Percentiles rank a stretch among this genome's conserved stretches.
Conservation (phyloP, 805 yeast genomes). For the Candida arabinofermentans region DNA sequence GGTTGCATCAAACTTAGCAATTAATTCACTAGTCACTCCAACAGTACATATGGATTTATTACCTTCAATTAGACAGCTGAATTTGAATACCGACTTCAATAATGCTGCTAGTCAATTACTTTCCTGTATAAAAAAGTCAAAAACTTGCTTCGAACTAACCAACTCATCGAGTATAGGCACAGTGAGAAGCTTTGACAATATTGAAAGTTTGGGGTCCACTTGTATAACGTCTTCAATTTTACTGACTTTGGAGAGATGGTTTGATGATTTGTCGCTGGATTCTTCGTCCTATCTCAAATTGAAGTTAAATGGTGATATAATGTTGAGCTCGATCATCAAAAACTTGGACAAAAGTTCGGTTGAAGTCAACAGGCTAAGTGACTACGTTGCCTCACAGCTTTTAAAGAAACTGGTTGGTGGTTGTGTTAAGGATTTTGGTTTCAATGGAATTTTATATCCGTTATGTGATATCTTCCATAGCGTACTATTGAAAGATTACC, state of each 20-base stretch:
- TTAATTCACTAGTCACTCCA: conserved; percentile 35
- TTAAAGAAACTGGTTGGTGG: conserved; percentile 62
- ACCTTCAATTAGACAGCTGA: conserved; percentile 24
- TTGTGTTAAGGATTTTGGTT: conserved; percentile 75
- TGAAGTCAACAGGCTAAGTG: conserved; percentile 36
- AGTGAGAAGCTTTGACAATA: conserved; percentile 34
- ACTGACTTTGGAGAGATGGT: conserved; percentile 61
- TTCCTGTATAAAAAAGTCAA: conserved; percentile 54
- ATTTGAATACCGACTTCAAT: conserved; percentile 24
- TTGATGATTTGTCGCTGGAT: conserved; percentile 47
- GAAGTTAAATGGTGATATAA: conserved; percentile 34
- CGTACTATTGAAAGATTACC: conserved; percentile 58
- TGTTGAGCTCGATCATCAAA: conserved; percentile 42
- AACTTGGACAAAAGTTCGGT: conserved; percentile 39
- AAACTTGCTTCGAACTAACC: conserved; percentile 51
- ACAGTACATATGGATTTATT: conserved; percentile 4
- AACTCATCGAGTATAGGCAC: conserved; percentile 3
- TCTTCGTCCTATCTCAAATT: conserved; percentile 48
- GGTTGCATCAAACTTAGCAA: conserved; percentile 39
- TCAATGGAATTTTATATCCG: conserved; percentile 61
- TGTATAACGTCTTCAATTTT: conserved; percentile 53
- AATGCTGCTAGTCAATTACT: conserved; percentile 30
- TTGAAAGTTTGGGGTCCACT: conserved; percentile 55
- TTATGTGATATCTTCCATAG: conserved; percentile 67
- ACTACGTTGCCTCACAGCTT: conserved; percentile 50